Conservation (phyloP, 345 rosid genomes). For the Acer saccharum region DNA sequence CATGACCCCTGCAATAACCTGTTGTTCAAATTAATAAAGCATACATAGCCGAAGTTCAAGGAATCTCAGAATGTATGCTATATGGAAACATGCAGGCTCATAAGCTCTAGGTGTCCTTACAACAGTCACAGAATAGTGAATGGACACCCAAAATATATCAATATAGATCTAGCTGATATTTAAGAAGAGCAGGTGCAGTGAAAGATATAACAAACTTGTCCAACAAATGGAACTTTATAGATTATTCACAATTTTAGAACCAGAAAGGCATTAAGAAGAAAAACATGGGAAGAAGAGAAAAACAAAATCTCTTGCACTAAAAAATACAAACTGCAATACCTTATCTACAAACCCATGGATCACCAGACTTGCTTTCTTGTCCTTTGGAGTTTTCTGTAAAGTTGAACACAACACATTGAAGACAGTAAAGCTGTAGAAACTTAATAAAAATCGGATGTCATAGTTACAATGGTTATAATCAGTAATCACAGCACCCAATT, state of each 20-base stretch:
- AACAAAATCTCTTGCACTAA: background rate
- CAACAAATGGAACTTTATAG: background rate
- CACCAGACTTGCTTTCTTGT: constrained; percentile 90
- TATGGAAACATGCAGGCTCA: background rate
- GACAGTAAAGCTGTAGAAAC: constrained; percentile 1
- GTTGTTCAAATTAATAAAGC: constrained; percentile 37
- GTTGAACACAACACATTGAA: constrained; percentile 12
- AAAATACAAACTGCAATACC: constrained; percentile 38
- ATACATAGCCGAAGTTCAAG: background rate
- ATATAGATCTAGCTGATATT: background rate
- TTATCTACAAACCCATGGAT: constrained; percentile 91
- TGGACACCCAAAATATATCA: background rate
- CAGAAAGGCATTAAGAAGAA: background rate
- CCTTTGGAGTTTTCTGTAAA: constrained; percentile 94
- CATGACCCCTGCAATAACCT: constrained; percentile 90
- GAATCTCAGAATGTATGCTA: background rate
- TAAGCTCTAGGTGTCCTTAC: background rate
- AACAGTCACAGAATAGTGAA: background rate
- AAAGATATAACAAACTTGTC: background rate
- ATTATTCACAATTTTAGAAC: constrained; percentile 1
- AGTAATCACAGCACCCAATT: background rate
- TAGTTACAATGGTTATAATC: background rate
- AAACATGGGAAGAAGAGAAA: background rate
- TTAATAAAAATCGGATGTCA: background rate
- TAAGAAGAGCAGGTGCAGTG: background rate